A percentile compares a stretch with the other conserved stretches of the same genome.
Conservation (phyloP, 2,329 filamentous ascomycete species). For the Pseudogymnoascus sp. region DNA sequence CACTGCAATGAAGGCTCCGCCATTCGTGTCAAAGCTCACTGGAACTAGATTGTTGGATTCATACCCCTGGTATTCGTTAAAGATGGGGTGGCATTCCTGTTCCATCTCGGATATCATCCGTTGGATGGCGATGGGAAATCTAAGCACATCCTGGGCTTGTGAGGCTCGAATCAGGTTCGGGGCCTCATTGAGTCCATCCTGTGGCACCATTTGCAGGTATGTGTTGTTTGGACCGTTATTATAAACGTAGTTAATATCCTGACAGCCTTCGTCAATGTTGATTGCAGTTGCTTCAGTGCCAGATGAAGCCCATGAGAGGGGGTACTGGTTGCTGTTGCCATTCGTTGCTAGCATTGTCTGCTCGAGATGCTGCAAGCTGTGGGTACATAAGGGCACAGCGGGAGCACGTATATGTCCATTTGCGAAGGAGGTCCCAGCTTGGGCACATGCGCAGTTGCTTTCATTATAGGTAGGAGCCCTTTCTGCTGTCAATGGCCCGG, state of each 20-base stretch:
- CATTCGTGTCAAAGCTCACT: neutral
- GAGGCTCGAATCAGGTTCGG: neutral
- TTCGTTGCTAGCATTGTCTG: neutral
- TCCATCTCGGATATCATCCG: neutral
- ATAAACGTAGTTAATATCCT: neutral
- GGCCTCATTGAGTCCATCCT: neutral
- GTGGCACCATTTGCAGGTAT: neutral
- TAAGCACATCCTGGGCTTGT: slow-evolving; percentile 3
- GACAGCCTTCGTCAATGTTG: neutral
- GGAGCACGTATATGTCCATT: neutral
- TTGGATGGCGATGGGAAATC: neutral
- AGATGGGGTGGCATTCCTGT: neutral
- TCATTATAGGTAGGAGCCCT: neutral
- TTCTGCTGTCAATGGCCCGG: neutral
- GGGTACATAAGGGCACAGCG: neutral
- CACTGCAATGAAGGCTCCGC: neutral
- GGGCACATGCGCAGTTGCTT: neutral
- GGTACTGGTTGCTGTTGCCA: neutral
- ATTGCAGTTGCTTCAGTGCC: neutral
- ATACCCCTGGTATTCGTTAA: neutral
- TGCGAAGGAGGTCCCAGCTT: neutral
- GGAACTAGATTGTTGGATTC: too few species aligned
- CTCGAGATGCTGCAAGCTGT: neutral
- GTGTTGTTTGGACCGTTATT: neutral
- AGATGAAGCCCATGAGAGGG: neutral